These are phyloP conservation scores for Allium cepa DNA, from an alignment of 106 monocot species.

Conservation along the genomic window DNA sequence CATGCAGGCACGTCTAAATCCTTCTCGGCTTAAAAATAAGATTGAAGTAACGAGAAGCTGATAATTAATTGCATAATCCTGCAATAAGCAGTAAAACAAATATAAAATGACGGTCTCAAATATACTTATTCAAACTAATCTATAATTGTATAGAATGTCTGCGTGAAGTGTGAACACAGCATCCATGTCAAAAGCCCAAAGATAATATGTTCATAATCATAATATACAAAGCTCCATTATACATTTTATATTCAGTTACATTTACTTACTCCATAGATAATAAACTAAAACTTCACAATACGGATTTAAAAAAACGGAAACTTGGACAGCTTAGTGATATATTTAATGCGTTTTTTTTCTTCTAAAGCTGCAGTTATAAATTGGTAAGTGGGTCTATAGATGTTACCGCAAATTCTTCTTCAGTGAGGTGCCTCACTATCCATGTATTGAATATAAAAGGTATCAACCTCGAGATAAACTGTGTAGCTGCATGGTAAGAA, in stretches of 20 bases:
- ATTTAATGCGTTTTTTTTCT: too few relatives aligned
- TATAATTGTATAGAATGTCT: too few relatives aligned
- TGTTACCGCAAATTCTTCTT: conserved; percentile 56
- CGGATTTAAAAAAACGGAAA: too few relatives aligned
- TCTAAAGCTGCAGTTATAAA: not conserved
- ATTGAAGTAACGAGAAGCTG: conserved; percentile 79
- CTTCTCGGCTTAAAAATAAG: conserved; percentile 82
- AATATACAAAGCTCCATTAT: too few relatives aligned
- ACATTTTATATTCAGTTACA: too few relatives aligned
- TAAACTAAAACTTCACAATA: too few relatives aligned
- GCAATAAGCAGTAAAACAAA: conserved; percentile 18
- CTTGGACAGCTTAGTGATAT: too few relatives aligned
- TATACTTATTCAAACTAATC: not conserved
- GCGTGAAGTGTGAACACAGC: not conserved
- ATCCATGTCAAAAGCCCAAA: not conserved
- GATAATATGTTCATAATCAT: too few relatives aligned
- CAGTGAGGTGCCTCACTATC: conserved; percentile 73
- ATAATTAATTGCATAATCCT: conserved; percentile 81
- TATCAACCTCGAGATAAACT: conserved; percentile 74
- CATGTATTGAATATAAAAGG: conserved; percentile 79
- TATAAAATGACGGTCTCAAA: not conserved
- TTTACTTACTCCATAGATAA: too few relatives aligned
- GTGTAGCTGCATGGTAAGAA: conserved; percentile 42
- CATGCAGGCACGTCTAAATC: conserved; percentile 90
- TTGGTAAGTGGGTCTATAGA: not conserved